Evolutionary conservation across 306 rosid species (phyloP), one percentile per base, ranked within the genome.

Genomic region (Nissolia schottii): DNA sequence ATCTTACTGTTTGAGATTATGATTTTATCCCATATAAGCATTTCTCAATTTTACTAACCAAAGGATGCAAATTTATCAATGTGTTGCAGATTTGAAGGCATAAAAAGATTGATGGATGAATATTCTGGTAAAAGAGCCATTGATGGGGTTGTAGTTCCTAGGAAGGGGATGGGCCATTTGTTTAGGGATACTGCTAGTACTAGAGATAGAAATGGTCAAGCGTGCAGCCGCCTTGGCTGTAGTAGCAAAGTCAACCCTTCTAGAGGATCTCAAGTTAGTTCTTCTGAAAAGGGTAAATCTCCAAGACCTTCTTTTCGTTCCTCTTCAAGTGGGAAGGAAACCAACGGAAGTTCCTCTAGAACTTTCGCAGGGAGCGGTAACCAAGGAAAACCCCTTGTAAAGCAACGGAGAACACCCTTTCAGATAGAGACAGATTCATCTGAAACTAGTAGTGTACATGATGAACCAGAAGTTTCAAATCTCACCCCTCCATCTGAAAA

Each of bases 321-420:
- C 25, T 72, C 92, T 65, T 67, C 87, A 10, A 77, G 75, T 73
- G 88, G 93, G 14, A 92, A 95, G 82, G 90, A 85, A 86, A 82
- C 87, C 32, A 70, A 75, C 46, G 96, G 97, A 73, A 95, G 93
- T 81, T 87, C 97, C 75, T 89, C 99, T 29, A 81, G 85, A 80
- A 74, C 79, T 29, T 71, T 25, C 66, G 23, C 88, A 23, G 73
- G 82, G 19, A 73, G 80, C 31, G 64, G 78, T 59, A 90, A 70
- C 74, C 62, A 85, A 5, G 88, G 87, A 76, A 95, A 89, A 82
- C 76, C 93, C 24, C 40, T 61, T 64, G 49, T 54, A 22, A 86
- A 70, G 72, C 76, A 89, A 45, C 79, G 55, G 71, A 90, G 76
- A 69, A 86, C 83, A 76, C 76, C 87, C 34, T 79, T 84, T 77